Conservation (phyloP, 495 filamentous ascomycete genomes). For the Neurospora sp. region DNA sequence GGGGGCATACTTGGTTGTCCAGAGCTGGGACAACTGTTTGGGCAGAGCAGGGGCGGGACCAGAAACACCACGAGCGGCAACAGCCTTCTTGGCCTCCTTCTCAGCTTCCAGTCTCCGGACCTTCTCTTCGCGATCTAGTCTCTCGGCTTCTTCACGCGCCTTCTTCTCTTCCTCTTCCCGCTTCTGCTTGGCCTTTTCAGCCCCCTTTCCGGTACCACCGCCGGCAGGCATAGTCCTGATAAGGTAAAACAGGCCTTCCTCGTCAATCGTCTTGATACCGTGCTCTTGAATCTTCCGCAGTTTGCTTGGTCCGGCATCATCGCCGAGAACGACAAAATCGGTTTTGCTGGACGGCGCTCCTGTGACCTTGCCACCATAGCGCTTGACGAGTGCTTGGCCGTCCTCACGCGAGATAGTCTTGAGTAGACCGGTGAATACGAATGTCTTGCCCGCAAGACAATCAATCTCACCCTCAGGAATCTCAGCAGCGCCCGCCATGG, state of each 20-base stretch:
- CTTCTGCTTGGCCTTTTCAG: slow-evolving; percentile 72
- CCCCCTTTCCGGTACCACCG: slow-evolving; percentile 81
- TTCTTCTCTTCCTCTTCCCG: slow-evolving; percentile 71
- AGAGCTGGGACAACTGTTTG: slow-evolving; percentile 58
- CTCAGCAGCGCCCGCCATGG: slow-evolving; percentile 53
- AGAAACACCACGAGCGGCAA: slow-evolving; percentile 29
- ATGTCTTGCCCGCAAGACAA: slow-evolving; percentile 83
- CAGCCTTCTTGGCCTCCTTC: slow-evolving; percentile 36
- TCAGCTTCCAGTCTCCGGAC: slow-evolving; percentile 39
- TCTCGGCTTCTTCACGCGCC: slow-evolving; percentile 61
- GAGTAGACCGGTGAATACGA: slow-evolving; percentile 93
- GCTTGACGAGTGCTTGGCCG: slow-evolving; percentile 77
- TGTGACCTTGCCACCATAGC: slow-evolving; percentile 86
- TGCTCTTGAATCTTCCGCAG: slow-evolving; percentile 71
- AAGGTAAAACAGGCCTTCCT: slow-evolving; percentile 82
- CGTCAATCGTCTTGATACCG: slow-evolving; percentile 82
- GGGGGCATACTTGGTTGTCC: slow-evolving; percentile 95
- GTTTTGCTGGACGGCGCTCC: slow-evolving; percentile 82
- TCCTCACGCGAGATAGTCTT: slow-evolving; percentile 73
- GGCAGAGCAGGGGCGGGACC: slow-evolving; percentile 26
- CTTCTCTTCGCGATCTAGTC: slow-evolving; percentile 66
- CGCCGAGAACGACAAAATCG: slow-evolving; percentile 82
- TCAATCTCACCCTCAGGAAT: slow-evolving; percentile 77
- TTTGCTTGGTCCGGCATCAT: slow-evolving; percentile 89
- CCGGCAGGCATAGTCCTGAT: slow-evolving; percentile 75